Conservation (phyloP, 129 eudicot genomes). For the Scalesia atractyloides region DNA sequence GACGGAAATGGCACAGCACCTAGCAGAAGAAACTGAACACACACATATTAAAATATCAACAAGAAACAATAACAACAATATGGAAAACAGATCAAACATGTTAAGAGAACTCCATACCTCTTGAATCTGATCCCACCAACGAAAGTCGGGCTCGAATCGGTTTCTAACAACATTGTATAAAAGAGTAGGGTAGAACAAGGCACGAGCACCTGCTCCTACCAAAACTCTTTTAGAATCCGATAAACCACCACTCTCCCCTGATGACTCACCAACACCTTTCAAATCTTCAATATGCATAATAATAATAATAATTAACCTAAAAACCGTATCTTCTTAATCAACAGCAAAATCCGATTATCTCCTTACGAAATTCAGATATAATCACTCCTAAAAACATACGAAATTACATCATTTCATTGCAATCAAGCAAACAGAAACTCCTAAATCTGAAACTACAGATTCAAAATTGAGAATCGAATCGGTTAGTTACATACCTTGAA, state of each 20-base stretch:
- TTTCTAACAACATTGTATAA: neutral
- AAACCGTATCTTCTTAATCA: too few species aligned
- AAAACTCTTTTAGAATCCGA: neutral
- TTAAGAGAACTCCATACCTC: too few species aligned
- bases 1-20: constrained; percentile 74
- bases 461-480: neutral
- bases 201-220: neutral
- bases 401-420: too few species aligned
- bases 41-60: neutral
- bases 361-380: too few species aligned
- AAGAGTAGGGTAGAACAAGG: neutral
- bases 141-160: neutral
- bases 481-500: neutral
- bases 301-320: too few species aligned
- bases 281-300: too few species aligned
- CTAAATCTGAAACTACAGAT: neutral
- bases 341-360: too few species aligned
- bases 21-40: constrained; percentile 50
- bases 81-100: too few species aligned
- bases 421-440: too few species aligned
- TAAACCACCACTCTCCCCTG: neutral
- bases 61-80: too few species aligned
- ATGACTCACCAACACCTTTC: too few species aligned
- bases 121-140: neutral
- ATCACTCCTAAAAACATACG: too few species aligned